phyloP scores from a whole-genome alignment of 352 stramenopile genomes.

The Pythium rishiriense region DNA sequence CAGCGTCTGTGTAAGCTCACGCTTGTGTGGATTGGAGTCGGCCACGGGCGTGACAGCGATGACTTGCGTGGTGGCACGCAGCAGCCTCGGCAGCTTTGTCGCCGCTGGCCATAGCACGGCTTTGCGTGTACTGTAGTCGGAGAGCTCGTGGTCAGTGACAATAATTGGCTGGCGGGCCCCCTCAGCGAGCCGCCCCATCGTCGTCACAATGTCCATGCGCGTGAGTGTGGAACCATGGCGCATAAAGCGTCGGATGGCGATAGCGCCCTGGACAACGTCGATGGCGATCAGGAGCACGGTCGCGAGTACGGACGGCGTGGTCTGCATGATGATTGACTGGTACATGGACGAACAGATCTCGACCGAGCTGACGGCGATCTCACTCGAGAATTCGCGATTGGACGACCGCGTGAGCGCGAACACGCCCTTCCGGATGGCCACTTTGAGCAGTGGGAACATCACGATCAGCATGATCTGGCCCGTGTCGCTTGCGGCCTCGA shows the following conservation, averaged over 20 bases:
- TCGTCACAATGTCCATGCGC: neutral
- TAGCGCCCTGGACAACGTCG: slow-evolving; percentile 2
- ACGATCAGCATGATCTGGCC: slow-evolving; percentile 1
- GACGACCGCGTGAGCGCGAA: neutral
- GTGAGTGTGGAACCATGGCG: neutral
- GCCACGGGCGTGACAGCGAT: neutral
- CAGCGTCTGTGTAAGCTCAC: slow-evolving; percentile 6
- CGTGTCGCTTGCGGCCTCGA: neutral
- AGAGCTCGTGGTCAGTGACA: neutral
- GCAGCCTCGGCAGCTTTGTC: neutral
- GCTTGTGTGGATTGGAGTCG: neutral
- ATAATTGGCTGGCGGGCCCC: neutral
- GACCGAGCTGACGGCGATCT: slow-evolving; percentile 2
- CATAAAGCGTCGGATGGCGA: neutral
- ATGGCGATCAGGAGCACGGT: slow-evolving; percentile 8
- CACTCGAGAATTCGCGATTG: neutral
- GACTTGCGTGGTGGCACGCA: neutral
- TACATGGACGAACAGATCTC: slow-evolving; percentile 23
- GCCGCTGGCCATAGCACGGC: neutral
- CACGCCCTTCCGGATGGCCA: neutral
- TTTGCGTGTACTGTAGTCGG: neutral
- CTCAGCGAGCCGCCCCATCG: neutral
- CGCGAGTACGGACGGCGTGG: neutral
- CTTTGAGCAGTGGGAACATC: slow-evolving; percentile 20
- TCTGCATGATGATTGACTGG: slow-evolving; percentile 20